Conservation (phyloP, 2,329 filamentous ascomycete species). For the Talaromyces amestolkiae region DNA sequence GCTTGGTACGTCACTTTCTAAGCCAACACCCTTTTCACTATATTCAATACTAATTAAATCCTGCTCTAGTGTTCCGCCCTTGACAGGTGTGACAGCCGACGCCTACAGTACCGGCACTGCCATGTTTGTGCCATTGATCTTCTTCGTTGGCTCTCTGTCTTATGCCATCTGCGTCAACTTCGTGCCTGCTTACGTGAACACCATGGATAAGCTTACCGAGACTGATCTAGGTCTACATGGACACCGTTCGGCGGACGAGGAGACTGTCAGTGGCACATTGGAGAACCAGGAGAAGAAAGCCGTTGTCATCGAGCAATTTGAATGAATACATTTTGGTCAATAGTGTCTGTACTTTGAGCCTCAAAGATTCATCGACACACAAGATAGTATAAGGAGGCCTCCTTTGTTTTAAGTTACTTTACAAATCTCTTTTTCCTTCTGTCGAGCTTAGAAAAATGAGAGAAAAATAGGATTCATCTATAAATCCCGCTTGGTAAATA, state of each 20-base stretch:
- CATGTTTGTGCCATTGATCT: slow-evolving; percentile 65
- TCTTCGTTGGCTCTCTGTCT: slow-evolving; percentile 57
- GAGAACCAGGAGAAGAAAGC: neutral
- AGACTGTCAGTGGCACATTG: neutral
- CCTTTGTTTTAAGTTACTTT: too few relatives aligned
- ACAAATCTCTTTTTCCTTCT: too few relatives aligned
- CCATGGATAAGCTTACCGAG: slow-evolving; percentile 57
- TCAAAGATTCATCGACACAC: too few relatives aligned
- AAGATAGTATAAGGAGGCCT: too few relatives aligned
- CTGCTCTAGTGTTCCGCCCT: slow-evolving; percentile 50
- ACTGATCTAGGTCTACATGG: slow-evolving; percentile 42
- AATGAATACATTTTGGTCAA: neutral
- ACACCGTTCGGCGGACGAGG: neutral
- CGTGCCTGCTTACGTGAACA: slow-evolving; percentile 59
- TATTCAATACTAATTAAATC: neutral
- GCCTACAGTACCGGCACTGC: slow-evolving; percentile 60
- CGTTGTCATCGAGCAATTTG: neutral
- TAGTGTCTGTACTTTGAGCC: neutral
- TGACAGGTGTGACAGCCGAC: slow-evolving; percentile 68
- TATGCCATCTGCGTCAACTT: slow-evolving; percentile 66
- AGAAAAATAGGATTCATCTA: too few relatives aligned
- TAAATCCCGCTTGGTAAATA: too few relatives aligned
- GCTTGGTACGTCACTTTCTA: slow-evolving; percentile 54
- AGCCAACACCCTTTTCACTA: neutral
- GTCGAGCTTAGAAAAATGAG: too few relatives aligned